Conservation (phyloP, 208 protist species). For the Leishmania aethiopica region DNA sequence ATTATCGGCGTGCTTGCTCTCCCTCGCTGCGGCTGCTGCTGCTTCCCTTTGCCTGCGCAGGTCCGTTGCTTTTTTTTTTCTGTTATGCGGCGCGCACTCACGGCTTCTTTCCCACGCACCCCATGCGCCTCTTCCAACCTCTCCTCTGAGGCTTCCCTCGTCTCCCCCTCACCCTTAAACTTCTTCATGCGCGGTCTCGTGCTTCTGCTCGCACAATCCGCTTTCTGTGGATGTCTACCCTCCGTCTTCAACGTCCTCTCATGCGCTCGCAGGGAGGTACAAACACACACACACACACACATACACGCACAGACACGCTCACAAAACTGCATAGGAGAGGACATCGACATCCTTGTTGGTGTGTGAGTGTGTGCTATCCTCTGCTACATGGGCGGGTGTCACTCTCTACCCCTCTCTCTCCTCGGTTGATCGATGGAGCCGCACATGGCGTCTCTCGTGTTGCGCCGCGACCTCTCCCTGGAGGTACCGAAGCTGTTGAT, state of each 20-base stretch:
- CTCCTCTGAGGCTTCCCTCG: not conserved
- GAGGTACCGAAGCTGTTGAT: constrained; percentile 66
- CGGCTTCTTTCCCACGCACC: not conserved
- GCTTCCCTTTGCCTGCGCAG: not conserved
- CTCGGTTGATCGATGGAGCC: not conserved
- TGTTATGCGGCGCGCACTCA: not conserved
- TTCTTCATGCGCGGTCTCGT: not conserved
- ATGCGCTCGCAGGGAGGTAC: not conserved
- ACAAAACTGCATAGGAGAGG: not conserved
- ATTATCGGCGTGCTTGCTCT: not conserved
- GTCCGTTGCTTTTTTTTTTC: not conserved
- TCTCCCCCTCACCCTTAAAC: not conserved
- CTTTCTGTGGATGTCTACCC: not conserved
- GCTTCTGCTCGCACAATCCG: not conserved
- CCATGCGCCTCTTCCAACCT: not conserved
- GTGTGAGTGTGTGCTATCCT: not conserved
- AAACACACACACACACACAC: not conserved
- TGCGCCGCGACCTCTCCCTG: constrained; percentile 37
- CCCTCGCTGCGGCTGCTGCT: not conserved
- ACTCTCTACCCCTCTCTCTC: not conserved
- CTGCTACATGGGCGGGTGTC: not conserved
- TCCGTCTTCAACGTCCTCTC: not conserved
- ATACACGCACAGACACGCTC: not conserved
- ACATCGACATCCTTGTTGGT: not conserved
- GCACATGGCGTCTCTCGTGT: constrained; percentile 19